Base-by-base conservation (phyloP, 306 rosid species). In the Rosa lucieae region DNA sequence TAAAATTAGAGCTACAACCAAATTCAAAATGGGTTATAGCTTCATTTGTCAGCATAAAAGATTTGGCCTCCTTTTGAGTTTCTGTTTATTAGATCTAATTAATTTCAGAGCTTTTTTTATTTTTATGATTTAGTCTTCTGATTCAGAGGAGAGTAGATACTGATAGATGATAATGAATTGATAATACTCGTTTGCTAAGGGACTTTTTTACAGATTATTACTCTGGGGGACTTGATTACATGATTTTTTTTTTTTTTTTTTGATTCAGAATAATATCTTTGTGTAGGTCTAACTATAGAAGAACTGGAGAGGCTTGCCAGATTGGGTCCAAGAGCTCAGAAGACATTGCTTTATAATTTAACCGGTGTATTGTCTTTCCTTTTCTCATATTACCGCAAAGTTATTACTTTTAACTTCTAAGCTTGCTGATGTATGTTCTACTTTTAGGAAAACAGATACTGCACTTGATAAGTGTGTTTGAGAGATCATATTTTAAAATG, bases 291-390 rank as follows among this genome's bases (percentile, higher is more conserved):
- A 76, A 91, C 89, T 79, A 1, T 26, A 51, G 87, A 89, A 85
- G 99, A 94, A 82, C 85, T 94, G 76, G 90, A 86, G 79, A 91
- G 84, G 87, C 88, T 94, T 67, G 97, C 97, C 40, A 89, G 29
- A 76, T 71, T 94, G 71, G 95, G 99, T 82, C 82, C 83, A 48
- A 85, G 44, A 83, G 97, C 92, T 81, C 97, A 84, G 84, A 94
- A 94, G 89, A 91, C 95, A 61, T 26, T 26, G 29, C 29, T 26
- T 26, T 26, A 26, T 26, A 26, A 26, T 26, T 26, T 26, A 26
- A 26, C 29, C 29, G 29, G 29, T 26, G 29, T 26, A 26, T 26
- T 26, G 29, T 26, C 23, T 37, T 53, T 53, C 48, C 23, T 43
- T 23, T 52, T 48, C 46, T 49, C 4, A 35, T 72, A 14, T 35